phyloP scores from a whole-genome alignment of 1,139 yeast species.

The Zygotorulaspora mrakii region DNA sequence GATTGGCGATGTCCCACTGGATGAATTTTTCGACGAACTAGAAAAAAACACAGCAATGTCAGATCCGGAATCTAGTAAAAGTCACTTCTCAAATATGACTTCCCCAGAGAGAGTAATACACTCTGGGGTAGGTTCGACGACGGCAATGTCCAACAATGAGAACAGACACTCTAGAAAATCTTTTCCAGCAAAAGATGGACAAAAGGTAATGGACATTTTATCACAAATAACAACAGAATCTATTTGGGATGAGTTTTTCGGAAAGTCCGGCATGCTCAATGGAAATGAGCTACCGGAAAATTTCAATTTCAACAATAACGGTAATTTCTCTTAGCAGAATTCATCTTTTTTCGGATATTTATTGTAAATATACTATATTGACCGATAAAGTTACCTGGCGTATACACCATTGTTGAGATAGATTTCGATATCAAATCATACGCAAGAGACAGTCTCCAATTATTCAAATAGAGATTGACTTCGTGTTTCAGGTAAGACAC shows the following conservation, averaged over 20 bases:
- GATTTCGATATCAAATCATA: too few species aligned
- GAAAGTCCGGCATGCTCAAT: constrained; percentile 7
- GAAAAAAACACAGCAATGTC: constrained; percentile 22
- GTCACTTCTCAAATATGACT: constrained; percentile 8
- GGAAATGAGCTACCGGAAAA: constrained; percentile 2
- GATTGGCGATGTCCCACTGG: constrained; percentile 20
- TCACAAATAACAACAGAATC: constrained; percentile 65
- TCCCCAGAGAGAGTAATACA: constrained; percentile 7
- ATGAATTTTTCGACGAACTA: constrained; percentile 29
- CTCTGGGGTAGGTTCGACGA: not conserved
- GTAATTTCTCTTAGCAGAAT: constrained; percentile 1
- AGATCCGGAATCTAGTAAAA: constrained; percentile 16
- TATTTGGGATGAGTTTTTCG: constrained; percentile 75
- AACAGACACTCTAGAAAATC: constrained; percentile 1
- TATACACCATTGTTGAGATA: too few species aligned
- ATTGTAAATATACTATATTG: too few species aligned
- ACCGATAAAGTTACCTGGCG: too few species aligned
- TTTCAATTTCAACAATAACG: not conserved
- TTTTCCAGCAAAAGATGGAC: constrained; percentile 44
- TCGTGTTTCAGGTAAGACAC: too few species aligned
- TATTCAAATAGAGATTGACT: too few species aligned
- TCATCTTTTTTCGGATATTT: too few species aligned
- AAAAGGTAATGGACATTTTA: constrained; percentile 56
- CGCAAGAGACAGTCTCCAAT: too few species aligned
- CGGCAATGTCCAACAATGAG: not conserved